Percentiles rank a stretch among this genome's conserved stretches.
Evolutionary conservation across 371 early-diverging fungal genomes (phyloP).

Genomic region (Mortierella sp.): DNA sequence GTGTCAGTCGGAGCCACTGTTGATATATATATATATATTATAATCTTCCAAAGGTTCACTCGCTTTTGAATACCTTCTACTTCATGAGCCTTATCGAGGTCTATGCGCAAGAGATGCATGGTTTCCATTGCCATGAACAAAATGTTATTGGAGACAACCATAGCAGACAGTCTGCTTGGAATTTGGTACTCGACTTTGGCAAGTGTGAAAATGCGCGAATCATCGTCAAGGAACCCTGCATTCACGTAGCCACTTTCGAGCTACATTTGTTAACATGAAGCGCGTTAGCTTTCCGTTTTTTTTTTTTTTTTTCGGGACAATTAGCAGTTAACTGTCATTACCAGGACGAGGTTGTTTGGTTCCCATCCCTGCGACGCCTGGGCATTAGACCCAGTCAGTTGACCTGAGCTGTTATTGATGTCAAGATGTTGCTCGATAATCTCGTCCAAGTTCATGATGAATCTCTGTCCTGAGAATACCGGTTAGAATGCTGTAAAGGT

Average conservation of each 20-base stretch:
- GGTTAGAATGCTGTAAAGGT: neutral
- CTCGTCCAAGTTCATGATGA: constrained; percentile 53
- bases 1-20: neutral
- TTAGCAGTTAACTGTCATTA: constrained; percentile 1
- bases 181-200: constrained; percentile 87
- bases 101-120: constrained; percentile 78
- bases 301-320: neutral
- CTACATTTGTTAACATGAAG: constrained; percentile 27
- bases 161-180: constrained; percentile 72
- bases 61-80: constrained; percentile 65
- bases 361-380: constrained; percentile 57
- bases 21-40: too few species aligned
- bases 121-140: constrained; percentile 79
- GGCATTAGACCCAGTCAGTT: constrained; percentile 25
- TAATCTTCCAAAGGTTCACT: too few species aligned
- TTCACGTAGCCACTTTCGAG: constrained; percentile 69
- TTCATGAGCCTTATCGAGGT: constrained; percentile 77
- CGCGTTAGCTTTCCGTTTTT: neutral
- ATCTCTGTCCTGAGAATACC: constrained; percentile 3
- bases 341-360: constrained; percentile 52
- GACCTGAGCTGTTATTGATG: constrained; percentile 24
- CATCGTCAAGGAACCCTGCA: constrained; percentile 62
- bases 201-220: constrained; percentile 76
- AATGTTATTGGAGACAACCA: constrained; percentile 86
- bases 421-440: constrained; percentile 54